These are phyloP conservation scores for Fusarium zealandicum DNA, from an alignment of 2,329 filamentous ascomycete species.

Conservation along the genomic window DNA sequence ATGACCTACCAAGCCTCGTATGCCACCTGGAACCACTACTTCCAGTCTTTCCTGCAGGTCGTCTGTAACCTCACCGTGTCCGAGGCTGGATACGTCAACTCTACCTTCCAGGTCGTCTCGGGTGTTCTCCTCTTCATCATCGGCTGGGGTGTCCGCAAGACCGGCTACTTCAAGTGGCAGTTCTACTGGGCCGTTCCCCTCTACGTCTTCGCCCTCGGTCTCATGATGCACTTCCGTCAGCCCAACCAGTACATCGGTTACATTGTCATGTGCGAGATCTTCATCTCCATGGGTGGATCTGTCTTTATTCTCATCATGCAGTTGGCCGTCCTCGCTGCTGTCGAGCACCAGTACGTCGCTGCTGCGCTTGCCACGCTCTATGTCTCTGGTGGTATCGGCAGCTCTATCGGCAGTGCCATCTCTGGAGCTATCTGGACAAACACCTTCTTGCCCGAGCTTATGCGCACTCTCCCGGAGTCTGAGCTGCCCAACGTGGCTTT, in stretches of 20 bases:
- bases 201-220: conserved; percentile 60
- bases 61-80: conserved; percentile 53
- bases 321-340: conserved; percentile 64
- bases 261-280: conserved; percentile 61
- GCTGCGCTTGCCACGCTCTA: conserved; percentile 55
- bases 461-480: conserved; percentile 48
- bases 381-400: conserved; percentile 54
- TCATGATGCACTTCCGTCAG: conserved; percentile 47
- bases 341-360: conserved; percentile 62
- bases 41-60: conserved; percentile 63
- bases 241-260: conserved; percentile 53
- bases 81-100: conserved; percentile 55
- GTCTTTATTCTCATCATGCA: conserved; percentile 63
- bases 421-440: conserved; percentile 54
- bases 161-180: conserved; percentile 58
- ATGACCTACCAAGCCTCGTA: conserved; percentile 57
- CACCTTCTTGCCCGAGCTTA: conserved; percentile 48
- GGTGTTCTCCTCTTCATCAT: conserved; percentile 57
- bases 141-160: conserved; percentile 55
- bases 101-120: conserved; percentile 60
- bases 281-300: conserved; percentile 60
- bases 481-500: conserved; percentile 49
- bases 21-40: conserved; percentile 62
- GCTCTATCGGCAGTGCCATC: conserved; percentile 54
- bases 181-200: conserved; percentile 55